phyloP scores from a whole-genome alignment of 441 rosid genomes.

The Pelargonium cotyledonis region DNA sequence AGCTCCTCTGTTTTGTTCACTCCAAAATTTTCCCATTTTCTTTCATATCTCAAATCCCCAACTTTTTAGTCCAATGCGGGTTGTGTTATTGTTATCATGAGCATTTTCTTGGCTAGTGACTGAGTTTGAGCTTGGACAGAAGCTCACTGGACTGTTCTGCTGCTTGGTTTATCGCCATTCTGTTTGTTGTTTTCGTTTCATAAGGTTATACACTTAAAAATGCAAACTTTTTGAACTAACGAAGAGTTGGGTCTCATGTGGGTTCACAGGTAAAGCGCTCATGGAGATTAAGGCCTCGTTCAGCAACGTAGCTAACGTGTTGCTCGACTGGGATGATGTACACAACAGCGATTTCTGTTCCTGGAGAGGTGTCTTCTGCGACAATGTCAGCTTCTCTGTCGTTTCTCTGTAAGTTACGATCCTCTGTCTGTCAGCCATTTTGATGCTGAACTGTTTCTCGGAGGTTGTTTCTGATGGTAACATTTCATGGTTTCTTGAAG shows the following conservation, averaged over 20 bases:
- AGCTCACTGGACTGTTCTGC: no score
- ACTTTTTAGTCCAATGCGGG: no score
- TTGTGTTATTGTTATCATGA: background rate
- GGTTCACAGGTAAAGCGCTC: constrained; percentile 56
- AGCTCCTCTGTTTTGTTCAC: no score
- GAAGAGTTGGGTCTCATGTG: background rate
- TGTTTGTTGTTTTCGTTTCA: no score
- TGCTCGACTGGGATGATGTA: constrained; percentile 72
- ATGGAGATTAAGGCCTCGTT: constrained; percentile 70
- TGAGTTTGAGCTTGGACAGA: no score
- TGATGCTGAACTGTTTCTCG: background rate
- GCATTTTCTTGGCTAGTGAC: background rate
- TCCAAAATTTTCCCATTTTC: no score
- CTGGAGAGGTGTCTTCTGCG: constrained; percentile 85
- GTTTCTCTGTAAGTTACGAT: constrained; percentile 58
- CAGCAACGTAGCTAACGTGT: constrained; percentile 57
- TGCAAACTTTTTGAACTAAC: background rate
- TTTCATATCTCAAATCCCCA: no score
- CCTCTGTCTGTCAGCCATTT: background rate
- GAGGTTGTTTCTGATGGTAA: background rate
- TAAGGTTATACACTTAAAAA: no score
- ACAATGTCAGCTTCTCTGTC: constrained; percentile 47
- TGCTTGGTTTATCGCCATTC: no score
- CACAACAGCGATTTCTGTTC: constrained; percentile 63
- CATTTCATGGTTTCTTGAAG: constrained; percentile 22